phyloP scores from a whole-genome alignment of 805 yeast species.

The Starmerella etchellsii region DNA sequence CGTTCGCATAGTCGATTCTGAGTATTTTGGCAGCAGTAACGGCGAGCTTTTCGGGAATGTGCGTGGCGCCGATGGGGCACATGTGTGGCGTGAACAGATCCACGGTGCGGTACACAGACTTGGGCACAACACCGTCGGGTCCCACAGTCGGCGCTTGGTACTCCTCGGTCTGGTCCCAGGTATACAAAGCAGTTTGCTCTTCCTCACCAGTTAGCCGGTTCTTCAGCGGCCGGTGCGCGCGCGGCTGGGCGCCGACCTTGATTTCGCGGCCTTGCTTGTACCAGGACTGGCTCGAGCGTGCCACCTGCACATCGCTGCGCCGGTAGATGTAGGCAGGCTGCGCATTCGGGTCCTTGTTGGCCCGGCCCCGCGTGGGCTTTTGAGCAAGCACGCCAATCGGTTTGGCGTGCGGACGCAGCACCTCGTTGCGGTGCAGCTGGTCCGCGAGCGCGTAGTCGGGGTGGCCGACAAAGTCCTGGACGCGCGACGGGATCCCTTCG shows the following conservation, averaged over 20 bases:
- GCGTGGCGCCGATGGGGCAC: constrained; percentile 71
- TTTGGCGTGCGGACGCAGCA: constrained; percentile 46
- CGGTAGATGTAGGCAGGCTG: constrained; percentile 42
- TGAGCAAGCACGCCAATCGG: constrained; percentile 62
- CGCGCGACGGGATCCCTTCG: constrained; percentile 80
- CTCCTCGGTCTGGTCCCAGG: constrained; percentile 62
- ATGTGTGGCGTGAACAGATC: constrained; percentile 66
- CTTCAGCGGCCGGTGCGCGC: constrained; percentile 30
- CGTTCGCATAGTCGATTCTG: constrained; percentile 70
- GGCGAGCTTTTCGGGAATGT: constrained; percentile 40
- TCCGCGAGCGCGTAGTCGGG: constrained; percentile 73
- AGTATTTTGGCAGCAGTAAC: constrained; percentile 59
- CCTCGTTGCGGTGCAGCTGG: constrained; percentile 60
- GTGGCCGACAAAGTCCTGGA: constrained; percentile 74
- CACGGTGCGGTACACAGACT: constrained; percentile 70
- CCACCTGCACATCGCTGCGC: constrained; percentile 46
- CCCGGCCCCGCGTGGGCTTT: constrained; percentile 23
- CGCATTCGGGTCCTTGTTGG: constrained; percentile 23
- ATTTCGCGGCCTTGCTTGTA: constrained; percentile 64
- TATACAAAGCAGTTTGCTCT: constrained; percentile 38
- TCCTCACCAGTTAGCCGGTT: constrained; percentile 19
- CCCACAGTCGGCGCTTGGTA: constrained; percentile 51
- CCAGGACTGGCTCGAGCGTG: constrained; percentile 77
- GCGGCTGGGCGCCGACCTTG: constrained; percentile 55
- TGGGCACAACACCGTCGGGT: constrained; percentile 53